Evolutionary conservation across 2,329 filamentous ascomycete species (phyloP), one percentile per base, ranked within the genome.

Genomic region (Diaporthe batatas): DNA sequence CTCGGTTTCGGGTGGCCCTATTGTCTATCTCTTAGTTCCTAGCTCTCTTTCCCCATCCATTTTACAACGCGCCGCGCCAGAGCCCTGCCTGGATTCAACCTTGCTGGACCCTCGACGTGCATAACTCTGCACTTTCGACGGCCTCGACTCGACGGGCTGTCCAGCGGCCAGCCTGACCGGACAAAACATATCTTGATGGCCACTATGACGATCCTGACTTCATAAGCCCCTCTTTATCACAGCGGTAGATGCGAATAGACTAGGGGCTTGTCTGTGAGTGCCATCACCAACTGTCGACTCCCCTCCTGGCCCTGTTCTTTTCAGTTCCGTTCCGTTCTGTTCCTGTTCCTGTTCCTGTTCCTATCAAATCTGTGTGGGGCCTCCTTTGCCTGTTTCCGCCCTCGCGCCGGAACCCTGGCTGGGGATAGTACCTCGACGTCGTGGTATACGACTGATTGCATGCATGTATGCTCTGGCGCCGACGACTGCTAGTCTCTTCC

Each of bases 181-280:
- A 57, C 53, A 39, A 18, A 36, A 11, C 44, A 71, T 54, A 68
- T 62, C 71, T 74, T 74, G 73, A 73, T 74, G 73, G 73, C 71
- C 67, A 44, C 58, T 47, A 49, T 74, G 73, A 64, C 65, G 58
- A 68, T 23, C 44, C 54, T 58, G 73, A 62, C 73, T 73, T 59
- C 54, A 58, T 74, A 74, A 67, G 67, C 71, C 49, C 53, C 44
- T 70, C 67, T 25, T 55, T 58, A 44, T 36, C 39, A 53, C 67
- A 42, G 57, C 16, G 39, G 36, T 55, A 25, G 34, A 53, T 69
- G 34, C 53, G 29, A 34, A 72, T 25, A 44, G 57, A 47, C 62
- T 67, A 64, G 58, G 25, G 55, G 44, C 55, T 70, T 62, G 29
- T 62, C 44, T 70, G 68, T 70, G 34, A 70, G 68, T 70, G n/a